Evolutionary conservation across 2,329 filamentous ascomycete genomes (phyloP), one percentile per base, ranked within the genome.

Genomic region (Zymoseptoria ardabiliae): DNA sequence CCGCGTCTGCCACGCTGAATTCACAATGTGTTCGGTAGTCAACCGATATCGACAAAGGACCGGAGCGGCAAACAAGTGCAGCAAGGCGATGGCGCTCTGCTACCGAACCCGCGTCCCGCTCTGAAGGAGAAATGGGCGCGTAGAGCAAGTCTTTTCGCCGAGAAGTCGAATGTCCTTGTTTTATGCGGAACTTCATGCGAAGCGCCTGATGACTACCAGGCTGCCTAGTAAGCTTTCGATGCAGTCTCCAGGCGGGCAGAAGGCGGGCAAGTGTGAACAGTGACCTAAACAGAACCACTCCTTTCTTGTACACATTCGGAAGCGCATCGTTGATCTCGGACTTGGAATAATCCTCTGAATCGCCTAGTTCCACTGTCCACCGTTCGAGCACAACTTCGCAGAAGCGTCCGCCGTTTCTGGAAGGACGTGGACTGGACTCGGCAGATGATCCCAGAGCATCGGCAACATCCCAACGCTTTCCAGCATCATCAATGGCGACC

Each of bases 221-320:
- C 64, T 85, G 83, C 74, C 92, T 93, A 20, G 85, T 83, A 63
- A 89, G 81, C 55, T 84, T 85, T 68, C 89, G 87, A 69, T 88
- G 85, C 69, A 96, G 88, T 75, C 88, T 95, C 86, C 89, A 96
- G 22, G 89, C 86, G 2, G 94, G 94, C 62, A 96, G 78, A 62
- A 97, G 83, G 68, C 90, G 88, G 49, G 90, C 85, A 57, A 89
- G 89, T 54, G 90, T 85, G 73, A 90, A 96, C 52, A 99, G 81
- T 1, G 91, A 91, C 61, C 94, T 85, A 75, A 97, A 97, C 68
- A 97, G 85, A 66, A 97, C 89, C 64, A 99, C 96, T 68, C 90
- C 91, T 76, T 96, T 94, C 77, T 99, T 99, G 81, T 99, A 99
- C 60, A 96, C 86, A 56, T 90, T 93, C 13, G 94, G 91, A 55